Evolutionary conservation across 805 yeast species (phyloP), one percentile per base, ranked within the genome.

Genomic region (Candida ortonii): DNA sequence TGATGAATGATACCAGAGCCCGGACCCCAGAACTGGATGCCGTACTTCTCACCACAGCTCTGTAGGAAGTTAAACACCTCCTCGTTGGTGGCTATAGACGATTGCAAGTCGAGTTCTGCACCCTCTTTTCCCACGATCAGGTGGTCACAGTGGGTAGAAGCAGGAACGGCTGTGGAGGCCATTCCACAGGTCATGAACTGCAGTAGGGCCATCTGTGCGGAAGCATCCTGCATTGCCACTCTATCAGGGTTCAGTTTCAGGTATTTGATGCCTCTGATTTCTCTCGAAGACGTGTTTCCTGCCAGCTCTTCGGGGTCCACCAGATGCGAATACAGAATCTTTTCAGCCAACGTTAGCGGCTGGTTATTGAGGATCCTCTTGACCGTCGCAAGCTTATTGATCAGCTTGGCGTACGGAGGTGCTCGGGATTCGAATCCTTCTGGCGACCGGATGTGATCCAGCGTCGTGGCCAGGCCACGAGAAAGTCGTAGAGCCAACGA

Each of bases 1-100:
- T 89, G 97, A 70, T 89, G 97, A 57, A 89, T 89, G 56, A 89
- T 89, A 75, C 97, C 97, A 25, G 96, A 88, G 58, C 97, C 97
- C 54, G 97, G 96, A 61, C 89, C 89, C 97, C 97, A 89, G 79
- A 89, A 89, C 65, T 95, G 96, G 64, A 89, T 84, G 71, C 90
- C 88, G 71, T 89, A 89, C 71, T 88, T 89, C 54, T 90, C 88
- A 56, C 95, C 87, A 47, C 96, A 89, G 38, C 88, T 68, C 48
- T 84, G 76, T 64, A 89, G 74, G 70, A 89, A 90, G 66, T 89
- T 95, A 66, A 78, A 89, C 47, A 89, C 97, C 70, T 89, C 97
- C 67, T 83, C 84, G 77, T 89, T 89, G 54, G 86, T 73, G 55
- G 83, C 84, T 47, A 86, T 80, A 50, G 96, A 94, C 59, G 88